Conservation (phyloP, 2,329 filamentous ascomycete species). For the Diaporthe sp. region DNA sequence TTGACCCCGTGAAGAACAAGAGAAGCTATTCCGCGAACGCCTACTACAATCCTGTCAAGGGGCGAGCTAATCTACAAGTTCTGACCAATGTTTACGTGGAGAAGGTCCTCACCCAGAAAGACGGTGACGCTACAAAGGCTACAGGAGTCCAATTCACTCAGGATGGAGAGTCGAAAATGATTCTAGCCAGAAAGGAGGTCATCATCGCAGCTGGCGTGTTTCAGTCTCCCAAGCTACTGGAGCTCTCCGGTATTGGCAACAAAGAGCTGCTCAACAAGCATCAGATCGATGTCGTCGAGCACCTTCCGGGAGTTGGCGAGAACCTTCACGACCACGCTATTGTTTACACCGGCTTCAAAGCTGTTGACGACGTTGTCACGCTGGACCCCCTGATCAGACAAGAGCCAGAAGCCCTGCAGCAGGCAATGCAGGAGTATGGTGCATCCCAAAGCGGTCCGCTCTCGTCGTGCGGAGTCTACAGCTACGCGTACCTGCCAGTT, state of each 20-base stretch:
- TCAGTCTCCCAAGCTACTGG: slow-evolving; percentile 51
- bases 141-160: slow-evolving; percentile 44
- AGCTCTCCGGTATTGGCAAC: slow-evolving; percentile 51
- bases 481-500: slow-evolving; percentile 31
- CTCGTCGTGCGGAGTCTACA: slow-evolving; percentile 44
- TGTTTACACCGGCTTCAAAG: slow-evolving; percentile 27
- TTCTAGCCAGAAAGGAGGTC: slow-evolving; percentile 46
- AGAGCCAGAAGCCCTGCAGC: slow-evolving; percentile 37
- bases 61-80: slow-evolving; percentile 38
- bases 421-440: slow-evolving; percentile 46
- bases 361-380: slow-evolving; percentile 3
- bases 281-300: slow-evolving; percentile 46
- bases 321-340: slow-evolving; percentile 47
- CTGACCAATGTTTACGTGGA: slow-evolving; percentile 45
- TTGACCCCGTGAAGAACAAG: slow-evolving; percentile 39
- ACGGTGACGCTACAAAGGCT: slow-evolving; percentile 35
- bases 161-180: slow-evolving; percentile 39
- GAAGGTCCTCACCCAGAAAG: slow-evolving; percentile 42
- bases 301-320: slow-evolving; percentile 51
- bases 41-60: slow-evolving; percentile 37
- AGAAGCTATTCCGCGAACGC: slow-evolving; percentile 41
- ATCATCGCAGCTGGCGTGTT: slow-evolving; percentile 50
- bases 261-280: slow-evolving; percentile 43
- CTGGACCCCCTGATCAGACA: slow-evolving; percentile 27
- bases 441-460: slow-evolving; percentile 47